Base-by-base conservation (phyloP, 2,329 filamentous ascomycete species). In the Zymoseptoria crescenta region DNA sequence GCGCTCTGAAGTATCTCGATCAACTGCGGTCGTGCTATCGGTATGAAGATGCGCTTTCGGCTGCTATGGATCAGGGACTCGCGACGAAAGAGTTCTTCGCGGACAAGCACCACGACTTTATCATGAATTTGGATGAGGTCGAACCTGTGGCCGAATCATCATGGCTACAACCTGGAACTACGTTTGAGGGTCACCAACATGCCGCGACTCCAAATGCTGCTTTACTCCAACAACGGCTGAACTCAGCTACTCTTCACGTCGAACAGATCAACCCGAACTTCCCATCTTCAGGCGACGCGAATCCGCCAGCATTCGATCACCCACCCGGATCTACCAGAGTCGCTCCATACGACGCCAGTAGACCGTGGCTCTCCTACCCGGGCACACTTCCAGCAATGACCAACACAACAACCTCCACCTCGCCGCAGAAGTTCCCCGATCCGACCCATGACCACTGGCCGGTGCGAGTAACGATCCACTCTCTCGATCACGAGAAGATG, bases 401-500 rank as follows among this genome's bases (percentile, higher is more conserved):
- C 51, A 28, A 49, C 55, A 21, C 55, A 53, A 30, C 56, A 8
- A 56, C 45, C 41, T 16, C 49, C 30, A 35, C 60, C 10, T 58
- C 52, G n/a, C 57, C 52, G 24, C 24, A 24, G 29, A 67, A 63
- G 55, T 35, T 53, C 16, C 49, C 57, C 24, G 65, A 69, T 24
- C 52, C 64, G n/a, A 52, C 59, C 29, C 80, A 83, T 57, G 83
- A 87, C 64, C 79, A 81, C 51, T 88, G 85, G 85, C 84, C 84
- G 6, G 85, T 88, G 30, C 85, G 84, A 62, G 84, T 88, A 56
- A 85, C 80, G 2, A 81, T 88, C 48, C 83, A 87, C 66, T 76
- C 80, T 19, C 79, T 87, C 52, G 83, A 88, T 70, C 80, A 80
- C 65, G 74, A 77, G 4, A 76, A 74, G 19, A 85, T 87, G 83